A percentile compares a stretch with the other conserved stretches of the same genome.
Evolutionary conservation across 805 yeast species (phyloP).

Genomic region (Isabelozyma pseudorhagii): DNA sequence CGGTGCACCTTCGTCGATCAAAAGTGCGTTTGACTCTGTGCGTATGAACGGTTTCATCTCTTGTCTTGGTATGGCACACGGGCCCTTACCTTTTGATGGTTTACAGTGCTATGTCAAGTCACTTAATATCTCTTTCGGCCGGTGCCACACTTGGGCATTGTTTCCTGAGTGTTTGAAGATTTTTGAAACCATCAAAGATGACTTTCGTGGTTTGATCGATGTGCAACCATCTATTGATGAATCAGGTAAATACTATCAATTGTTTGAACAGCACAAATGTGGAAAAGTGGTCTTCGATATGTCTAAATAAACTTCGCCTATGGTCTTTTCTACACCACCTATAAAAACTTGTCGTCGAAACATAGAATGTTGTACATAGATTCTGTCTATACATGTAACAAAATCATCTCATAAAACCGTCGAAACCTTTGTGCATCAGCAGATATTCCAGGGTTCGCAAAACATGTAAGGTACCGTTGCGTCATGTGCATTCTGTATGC

Average conservation of each 20-base stretch:
- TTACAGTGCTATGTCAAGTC: slow-evolving; percentile 57
- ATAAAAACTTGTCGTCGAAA: no score
- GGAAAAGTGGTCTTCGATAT: slow-evolving; percentile 51
- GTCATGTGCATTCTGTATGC: no score
- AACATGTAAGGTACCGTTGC: no score
- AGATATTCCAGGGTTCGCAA: no score
- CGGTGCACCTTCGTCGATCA: slow-evolving; percentile 51
- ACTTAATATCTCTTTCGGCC: slow-evolving; percentile 55
- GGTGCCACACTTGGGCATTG: slow-evolving; percentile 60
- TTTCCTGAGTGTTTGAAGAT: slow-evolving; percentile 50
- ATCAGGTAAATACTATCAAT: slow-evolving; percentile 44
- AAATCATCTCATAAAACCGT: no score
- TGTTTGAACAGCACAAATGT: slow-evolving; percentile 52
- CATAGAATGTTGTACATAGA: no score
- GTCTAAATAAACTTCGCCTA: not conserved
- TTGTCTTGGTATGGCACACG: slow-evolving; percentile 62
- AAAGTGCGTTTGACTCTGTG: slow-evolving; percentile 49
- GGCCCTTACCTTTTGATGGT: slow-evolving; percentile 52
- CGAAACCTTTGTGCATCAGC: no score
- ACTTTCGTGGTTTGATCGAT: slow-evolving; percentile 53
- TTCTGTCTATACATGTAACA: no score
- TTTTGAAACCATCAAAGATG: slow-evolving; percentile 41
- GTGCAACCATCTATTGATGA: slow-evolving; percentile 42
- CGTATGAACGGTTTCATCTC: slow-evolving; percentile 57
- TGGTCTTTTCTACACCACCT: not conserved